Evolutionary conservation across 2,329 filamentous ascomycete genomes (phyloP).

Genomic region (Podosphaera xanthii): DNA sequence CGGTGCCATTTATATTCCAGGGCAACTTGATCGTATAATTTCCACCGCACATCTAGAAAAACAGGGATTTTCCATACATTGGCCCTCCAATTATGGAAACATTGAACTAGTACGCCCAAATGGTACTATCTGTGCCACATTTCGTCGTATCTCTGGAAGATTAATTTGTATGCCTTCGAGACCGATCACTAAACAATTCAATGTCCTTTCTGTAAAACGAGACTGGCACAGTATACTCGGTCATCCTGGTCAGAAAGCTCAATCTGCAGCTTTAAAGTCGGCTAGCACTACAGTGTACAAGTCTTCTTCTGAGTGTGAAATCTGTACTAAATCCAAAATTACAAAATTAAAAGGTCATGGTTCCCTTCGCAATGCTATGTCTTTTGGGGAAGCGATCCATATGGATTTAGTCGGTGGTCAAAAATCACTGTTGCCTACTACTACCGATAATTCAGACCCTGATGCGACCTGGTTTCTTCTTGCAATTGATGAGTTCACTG

Average conservation of each 20-base stretch:
- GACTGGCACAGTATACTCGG: neutral
- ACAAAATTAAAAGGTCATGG: neutral
- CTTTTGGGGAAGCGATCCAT: neutral
- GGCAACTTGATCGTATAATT: neutral
- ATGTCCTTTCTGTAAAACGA: neutral
- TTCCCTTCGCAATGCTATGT: neutral
- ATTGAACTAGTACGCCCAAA: no score
- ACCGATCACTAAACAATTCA: neutral
- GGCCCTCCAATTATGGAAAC: no score
- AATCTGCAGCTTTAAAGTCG: neutral
- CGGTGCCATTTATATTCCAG: neutral
- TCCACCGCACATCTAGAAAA: neutral
- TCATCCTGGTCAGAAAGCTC: neutral
- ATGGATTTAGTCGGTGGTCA: neutral
- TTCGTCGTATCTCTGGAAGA: no score
- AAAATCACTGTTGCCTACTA: neutral
- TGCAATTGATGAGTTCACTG: no score
- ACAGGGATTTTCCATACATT: no score
- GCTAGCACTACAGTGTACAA: neutral
- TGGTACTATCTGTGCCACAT: no score
- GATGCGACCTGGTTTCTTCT: no score
- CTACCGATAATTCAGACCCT: neutral
- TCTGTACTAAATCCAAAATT: no score
- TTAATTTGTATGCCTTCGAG: no score
- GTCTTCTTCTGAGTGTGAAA: no score